Evolutionary conservation across 768 basidiomycete genomes (phyloP).

Genomic region (Trametes cingulata): DNA sequence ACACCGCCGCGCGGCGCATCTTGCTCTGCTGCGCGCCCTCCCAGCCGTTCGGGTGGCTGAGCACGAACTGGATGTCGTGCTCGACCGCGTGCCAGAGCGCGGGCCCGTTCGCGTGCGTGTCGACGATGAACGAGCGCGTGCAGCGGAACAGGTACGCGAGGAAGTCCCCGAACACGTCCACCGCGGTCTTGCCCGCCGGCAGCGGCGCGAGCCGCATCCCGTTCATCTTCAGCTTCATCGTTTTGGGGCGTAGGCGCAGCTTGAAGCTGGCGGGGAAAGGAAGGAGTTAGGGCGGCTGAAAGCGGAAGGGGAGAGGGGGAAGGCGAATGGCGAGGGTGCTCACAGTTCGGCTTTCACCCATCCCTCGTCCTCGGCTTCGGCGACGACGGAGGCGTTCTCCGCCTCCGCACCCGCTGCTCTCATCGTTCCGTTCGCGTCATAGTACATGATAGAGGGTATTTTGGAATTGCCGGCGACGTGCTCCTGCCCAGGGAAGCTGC

Average conservation of each 20-base stretch:
- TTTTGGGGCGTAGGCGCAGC: conserved; percentile 71
- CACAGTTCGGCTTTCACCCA: conserved; percentile 80
- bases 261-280: conserved; percentile 62
- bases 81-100: conserved; percentile 73
- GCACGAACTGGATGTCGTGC: conserved; percentile 67
- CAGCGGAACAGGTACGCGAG: conserved; percentile 73
- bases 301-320: not conserved
- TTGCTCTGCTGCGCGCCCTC: conserved; percentile 76
- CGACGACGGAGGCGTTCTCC: conserved; percentile 54
- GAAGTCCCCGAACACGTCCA: conserved; percentile 81
- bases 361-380: conserved; percentile 73
- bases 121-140: conserved; percentile 72
- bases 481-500: conserved; percentile 81
- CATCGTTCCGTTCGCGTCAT: conserved; percentile 64
- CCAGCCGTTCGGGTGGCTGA: conserved; percentile 84
- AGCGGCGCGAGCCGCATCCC: conserved; percentile 75
- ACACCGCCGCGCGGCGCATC: conserved; percentile 73
- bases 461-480: conserved; percentile 85
- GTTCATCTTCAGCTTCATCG: conserved; percentile 83
- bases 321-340: conserved; percentile 31
- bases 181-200: conserved; percentile 64
- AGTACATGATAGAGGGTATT: conserved; percentile 78
- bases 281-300: not conserved
- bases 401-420: conserved; percentile 79
- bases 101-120: conserved; percentile 79